Evolutionary conservation across 2,329 filamentous ascomycete species (phyloP), one percentile per base, ranked within the genome.

Genomic region (Xylaria sp.): DNA sequence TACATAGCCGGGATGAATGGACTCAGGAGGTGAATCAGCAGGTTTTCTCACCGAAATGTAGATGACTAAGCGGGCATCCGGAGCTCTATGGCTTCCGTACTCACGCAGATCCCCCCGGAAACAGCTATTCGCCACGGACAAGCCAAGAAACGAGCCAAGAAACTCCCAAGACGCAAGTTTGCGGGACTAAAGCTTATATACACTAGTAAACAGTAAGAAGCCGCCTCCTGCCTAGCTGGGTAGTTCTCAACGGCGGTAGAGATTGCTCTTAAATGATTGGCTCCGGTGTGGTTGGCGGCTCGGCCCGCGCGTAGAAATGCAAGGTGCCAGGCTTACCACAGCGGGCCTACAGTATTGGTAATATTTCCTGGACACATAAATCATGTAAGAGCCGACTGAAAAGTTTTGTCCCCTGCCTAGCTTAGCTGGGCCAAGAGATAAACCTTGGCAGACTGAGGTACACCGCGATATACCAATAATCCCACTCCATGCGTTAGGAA

Each of bases 91-190:
- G 15, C 41, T 13, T 43, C 41, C 41, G 41, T 13, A 13, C 5
- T 7, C 18, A 43, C 18, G 41, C 13, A 43, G 41, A 43, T 43
- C 41, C 9, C 6, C 41, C 41, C 41, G 18, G 41, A 43, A 43
- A 43, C 41, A 43, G 41, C 18, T 43, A 43, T 43, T 43, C 41
- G 41, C 41, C 41, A 43, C 41, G 41, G 18, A 43, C 15, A 13
- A 43, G 41, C 41, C 41, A 43, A 43, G 41, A 43, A 43, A 43
- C 41, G 41, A 43, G 41, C 41, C 41, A 43, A 43, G 41, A 43
- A 43, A n/a, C 6, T 43, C 18, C 41, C 41, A 43, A 43, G 41
- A 43, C 13, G 15, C 18, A 18, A 18, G 41, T 43, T 43, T 43
- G 18, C 41, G 18, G 39, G 41, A 43, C 41, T 18, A 43, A 43